Evolutionary conservation across 495 filamentous ascomycete species (phyloP).

Genomic region (Hypoxylon fragiforme): DNA sequence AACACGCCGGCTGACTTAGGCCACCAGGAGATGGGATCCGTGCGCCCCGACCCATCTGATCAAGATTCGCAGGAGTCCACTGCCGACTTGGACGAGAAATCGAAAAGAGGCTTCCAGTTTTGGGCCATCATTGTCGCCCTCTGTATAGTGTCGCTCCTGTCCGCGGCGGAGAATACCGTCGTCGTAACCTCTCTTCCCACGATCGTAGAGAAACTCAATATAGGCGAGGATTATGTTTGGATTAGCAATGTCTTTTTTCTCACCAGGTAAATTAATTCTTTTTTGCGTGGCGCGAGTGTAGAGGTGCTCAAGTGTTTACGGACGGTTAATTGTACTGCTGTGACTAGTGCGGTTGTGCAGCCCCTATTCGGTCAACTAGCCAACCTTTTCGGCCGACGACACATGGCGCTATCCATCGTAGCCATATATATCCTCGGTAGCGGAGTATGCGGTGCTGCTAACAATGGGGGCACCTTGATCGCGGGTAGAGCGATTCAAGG

Average conservation of each 20-base stretch:
- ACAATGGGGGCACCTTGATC: conserved; percentile 62
- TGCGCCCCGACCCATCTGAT: no score
- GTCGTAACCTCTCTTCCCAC: conserved; percentile 53
- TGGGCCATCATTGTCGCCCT: conserved; percentile 47
- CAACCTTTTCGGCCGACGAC: conserved; percentile 56
- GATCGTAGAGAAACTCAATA: conserved; percentile 37
- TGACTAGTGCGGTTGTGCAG: conserved; percentile 23
- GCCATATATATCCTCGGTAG: conserved; percentile 49
- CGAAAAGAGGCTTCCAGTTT: conserved; percentile 32
- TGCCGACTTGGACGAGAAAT: not conserved
- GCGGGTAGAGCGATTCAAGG: conserved; percentile 78
- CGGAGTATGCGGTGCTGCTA: conserved; percentile 44
- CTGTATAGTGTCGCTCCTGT: conserved; percentile 43
- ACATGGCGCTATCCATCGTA: conserved; percentile 47
- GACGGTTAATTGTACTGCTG: not conserved
- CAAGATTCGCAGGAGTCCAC: not conserved
- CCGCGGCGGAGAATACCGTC: conserved; percentile 55
- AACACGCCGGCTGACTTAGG: no score
- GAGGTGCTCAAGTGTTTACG: not conserved
- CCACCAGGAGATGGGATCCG: no score
- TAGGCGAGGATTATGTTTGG: conserved; percentile 52
- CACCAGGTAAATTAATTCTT: conserved; percentile 62
- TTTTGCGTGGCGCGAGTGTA: no score
- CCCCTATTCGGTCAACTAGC: conserved; percentile 49
- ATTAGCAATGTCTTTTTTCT: conserved; percentile 70